Conservation (phyloP, 2,329 filamentous ascomycete genomes). For the Podosphaera aphanis region DNA sequence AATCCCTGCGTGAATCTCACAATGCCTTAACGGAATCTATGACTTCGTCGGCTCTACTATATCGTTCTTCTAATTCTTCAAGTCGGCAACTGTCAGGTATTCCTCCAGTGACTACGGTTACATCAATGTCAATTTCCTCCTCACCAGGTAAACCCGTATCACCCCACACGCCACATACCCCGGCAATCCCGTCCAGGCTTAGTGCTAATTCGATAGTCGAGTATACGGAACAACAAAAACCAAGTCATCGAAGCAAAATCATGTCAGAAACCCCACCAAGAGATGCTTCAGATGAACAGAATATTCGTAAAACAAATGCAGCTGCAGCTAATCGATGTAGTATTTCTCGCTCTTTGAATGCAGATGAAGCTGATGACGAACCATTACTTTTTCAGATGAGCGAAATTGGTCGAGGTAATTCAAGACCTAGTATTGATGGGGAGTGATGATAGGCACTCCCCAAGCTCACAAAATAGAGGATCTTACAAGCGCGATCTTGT, state of each 20-base stretch:
- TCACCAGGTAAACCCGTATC: conserved; percentile 80
- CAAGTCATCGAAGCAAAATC: conserved; percentile 7
- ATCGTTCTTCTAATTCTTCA: conserved; percentile 59
- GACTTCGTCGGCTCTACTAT: conserved; percentile 67
- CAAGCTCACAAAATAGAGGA: too few relatives aligned
- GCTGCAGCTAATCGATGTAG: conserved; percentile 28
- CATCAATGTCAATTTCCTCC: conserved; percentile 61
- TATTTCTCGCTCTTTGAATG: conserved; percentile 20
- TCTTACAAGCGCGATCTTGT: too few relatives aligned
- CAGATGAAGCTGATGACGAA: conserved; percentile 38
- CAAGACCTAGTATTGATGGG: conserved; percentile 31
- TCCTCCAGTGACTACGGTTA: conserved; percentile 43
- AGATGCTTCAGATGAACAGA: conserved; percentile 15
- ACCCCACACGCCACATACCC: conserved; percentile 76
- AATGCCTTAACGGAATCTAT: conserved; percentile 79
- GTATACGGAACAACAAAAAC: conserved; percentile 22
- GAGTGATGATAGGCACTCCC: too few relatives aligned
- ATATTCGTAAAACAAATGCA: conserved; percentile 33
- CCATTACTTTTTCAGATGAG: conserved; percentile 51
- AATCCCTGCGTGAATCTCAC: conserved; percentile 73
- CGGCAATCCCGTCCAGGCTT: conserved; percentile 77
- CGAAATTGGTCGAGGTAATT: conserved; percentile 35
- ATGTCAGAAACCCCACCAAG: conserved; percentile 8
- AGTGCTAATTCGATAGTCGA: conserved; percentile 74
- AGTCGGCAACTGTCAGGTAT: conserved; percentile 35